Evolutionary conservation across 1,284 basidiomycete species (phyloP).

Genomic region (Microbotryum silenes-acaulis): DNA sequence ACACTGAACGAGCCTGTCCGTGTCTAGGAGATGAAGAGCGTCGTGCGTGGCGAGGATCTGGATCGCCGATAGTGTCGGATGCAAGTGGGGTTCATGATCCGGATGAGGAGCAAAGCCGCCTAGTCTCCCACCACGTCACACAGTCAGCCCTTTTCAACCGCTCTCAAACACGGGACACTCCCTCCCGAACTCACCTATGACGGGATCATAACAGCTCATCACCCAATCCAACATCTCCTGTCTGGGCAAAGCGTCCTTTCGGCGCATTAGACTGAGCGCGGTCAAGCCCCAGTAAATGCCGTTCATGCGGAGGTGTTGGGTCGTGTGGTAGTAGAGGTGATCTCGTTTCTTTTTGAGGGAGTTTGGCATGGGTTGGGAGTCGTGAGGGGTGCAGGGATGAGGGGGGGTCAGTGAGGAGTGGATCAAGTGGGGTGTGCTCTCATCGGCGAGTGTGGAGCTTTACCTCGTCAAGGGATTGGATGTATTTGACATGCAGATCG

Average conservation of each 20-base stretch:
- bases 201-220: conserved; percentile 86
- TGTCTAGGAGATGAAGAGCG: conserved; percentile 62
- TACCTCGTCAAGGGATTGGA: conserved; percentile 63
- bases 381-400: too few relatives aligned
- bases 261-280: conserved; percentile 71
- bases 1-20: conserved; percentile 66
- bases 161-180: not conserved
- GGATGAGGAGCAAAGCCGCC: conserved; percentile 89
- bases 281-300: conserved; percentile 95
- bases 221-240: conserved; percentile 85
- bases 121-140: conserved; percentile 35
- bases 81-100: conserved; percentile 83
- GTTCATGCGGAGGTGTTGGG: conserved; percentile 88
- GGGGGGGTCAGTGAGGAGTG: not conserved
- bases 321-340: conserved; percentile 86
- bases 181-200: conserved; percentile 55
- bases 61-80: conserved; percentile 79
- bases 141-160: too few relatives aligned
- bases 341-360: conserved; percentile 56
- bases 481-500: conserved; percentile 60
- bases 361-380: conserved; percentile 47
- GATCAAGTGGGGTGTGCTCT: not conserved
- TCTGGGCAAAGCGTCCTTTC: conserved; percentile 64
- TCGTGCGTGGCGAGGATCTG: conserved; percentile 85
- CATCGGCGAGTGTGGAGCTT: conserved; percentile 20